phyloP scores from a whole-genome alignment of 441 rosid genomes.

The Codiaeum variegatum region DNA sequence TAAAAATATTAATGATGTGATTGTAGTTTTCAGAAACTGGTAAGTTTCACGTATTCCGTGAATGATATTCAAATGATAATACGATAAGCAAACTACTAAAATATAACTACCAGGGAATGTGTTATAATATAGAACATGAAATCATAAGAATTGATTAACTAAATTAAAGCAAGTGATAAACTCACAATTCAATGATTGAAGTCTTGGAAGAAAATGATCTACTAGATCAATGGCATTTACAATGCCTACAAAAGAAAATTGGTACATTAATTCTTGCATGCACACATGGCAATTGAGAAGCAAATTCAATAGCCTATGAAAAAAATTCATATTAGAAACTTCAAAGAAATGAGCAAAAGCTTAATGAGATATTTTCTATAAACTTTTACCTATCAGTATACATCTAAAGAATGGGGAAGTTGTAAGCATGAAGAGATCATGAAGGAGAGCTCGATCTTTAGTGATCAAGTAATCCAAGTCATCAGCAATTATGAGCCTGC shows the following conservation, averaged over 20 bases:
- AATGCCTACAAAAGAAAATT: constrained; percentile 47
- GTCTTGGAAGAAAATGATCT: constrained; percentile 82
- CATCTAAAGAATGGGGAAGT: constrained; percentile 69
- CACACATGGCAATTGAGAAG: neutral
- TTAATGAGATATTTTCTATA: neutral
- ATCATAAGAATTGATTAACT: neutral
- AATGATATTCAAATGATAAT: neutral
- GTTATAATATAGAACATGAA: neutral
- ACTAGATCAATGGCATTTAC: constrained; percentile 92
- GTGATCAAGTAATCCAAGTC: constrained; percentile 90
- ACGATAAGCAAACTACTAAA: neutral
- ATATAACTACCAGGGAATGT: neutral
- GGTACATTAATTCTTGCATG: neutral
- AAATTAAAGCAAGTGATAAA: constrained; percentile 18
- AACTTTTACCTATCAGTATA: constrained; percentile 69
- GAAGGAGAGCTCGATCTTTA: constrained; percentile 76
- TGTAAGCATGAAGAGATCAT: constrained; percentile 91
- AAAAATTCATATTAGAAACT: neutral
- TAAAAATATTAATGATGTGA: neutral
- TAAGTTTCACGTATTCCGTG: neutral
- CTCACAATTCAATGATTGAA: constrained; percentile 76
- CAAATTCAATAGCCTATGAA: neutral
- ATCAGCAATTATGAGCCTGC: constrained; percentile 73
- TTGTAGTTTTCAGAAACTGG: neutral
- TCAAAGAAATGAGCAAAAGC: neutral